Evolutionary conservation across 805 yeast species (phyloP).

Genomic region (Kluyveromyces nonfermentans): DNA sequence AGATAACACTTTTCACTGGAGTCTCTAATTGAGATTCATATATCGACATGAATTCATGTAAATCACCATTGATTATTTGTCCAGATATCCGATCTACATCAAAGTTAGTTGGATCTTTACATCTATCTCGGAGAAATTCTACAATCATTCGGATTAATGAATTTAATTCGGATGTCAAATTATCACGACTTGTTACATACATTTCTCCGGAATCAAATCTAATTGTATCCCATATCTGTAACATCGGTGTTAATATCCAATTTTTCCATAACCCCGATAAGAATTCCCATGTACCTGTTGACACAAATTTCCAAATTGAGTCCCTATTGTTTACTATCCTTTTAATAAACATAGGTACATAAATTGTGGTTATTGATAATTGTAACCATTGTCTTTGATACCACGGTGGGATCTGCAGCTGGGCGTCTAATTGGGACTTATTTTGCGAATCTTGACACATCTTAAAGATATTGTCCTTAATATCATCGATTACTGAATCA

Average conservation of each 20-base stretch:
- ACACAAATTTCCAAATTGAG: slow-evolving; percentile 2
- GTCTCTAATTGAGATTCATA: slow-evolving; percentile 68
- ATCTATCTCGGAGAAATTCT: slow-evolving; percentile 33
- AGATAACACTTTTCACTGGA: slow-evolving; percentile 53
- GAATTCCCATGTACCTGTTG: slow-evolving; percentile 24
- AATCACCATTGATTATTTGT: slow-evolving; percentile 61
- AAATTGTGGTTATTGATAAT: not conserved
- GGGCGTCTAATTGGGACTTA: not conserved
- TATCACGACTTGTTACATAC: slow-evolving; percentile 1
- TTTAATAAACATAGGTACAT: not conserved
- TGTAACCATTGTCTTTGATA: slow-evolving; percentile 4
- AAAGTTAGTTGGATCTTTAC: slow-evolving; percentile 5
- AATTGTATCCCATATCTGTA: slow-evolving; percentile 66
- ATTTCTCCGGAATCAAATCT: slow-evolving; percentile 47
- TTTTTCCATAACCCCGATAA: slow-evolving; percentile 55
- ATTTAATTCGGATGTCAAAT: slow-evolving; percentile 49
- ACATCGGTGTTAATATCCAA: slow-evolving; percentile 76
- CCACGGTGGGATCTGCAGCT: slow-evolving; percentile 2
- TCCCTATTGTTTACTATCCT: not conserved
- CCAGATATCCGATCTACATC: slow-evolving; percentile 25
- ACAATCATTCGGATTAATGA: slow-evolving; percentile 83
- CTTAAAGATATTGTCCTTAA: not conserved
- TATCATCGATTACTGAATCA: not conserved
- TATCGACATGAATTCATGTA: slow-evolving; percentile 67
- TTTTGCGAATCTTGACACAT: not conserved